phyloP scores from a whole-genome alignment of 768 basidiomycete genomes.

The Mycena pura region DNA sequence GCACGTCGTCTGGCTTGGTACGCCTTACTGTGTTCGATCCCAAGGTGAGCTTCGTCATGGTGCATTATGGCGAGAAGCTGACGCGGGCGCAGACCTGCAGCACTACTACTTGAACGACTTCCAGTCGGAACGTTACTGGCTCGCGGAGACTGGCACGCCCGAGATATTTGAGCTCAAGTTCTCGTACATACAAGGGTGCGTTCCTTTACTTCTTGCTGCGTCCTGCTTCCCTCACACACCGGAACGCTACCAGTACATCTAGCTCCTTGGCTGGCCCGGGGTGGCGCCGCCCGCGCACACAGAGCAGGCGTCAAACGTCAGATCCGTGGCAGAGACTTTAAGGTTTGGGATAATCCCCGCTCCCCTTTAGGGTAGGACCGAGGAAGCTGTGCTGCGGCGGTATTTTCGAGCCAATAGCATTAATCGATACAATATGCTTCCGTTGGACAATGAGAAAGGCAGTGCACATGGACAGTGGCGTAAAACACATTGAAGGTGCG shows the following conservation, averaged over 20 bases:
- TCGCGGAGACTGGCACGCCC: conserved; percentile 27
- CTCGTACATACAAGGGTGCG: conserved; percentile 24
- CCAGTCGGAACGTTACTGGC: conserved; percentile 32
- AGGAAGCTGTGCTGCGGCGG: background rate
- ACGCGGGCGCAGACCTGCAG: conserved; percentile 24
- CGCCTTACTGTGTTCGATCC: conserved; percentile 33
- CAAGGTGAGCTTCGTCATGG: conserved; percentile 29
- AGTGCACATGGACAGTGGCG: background rate
- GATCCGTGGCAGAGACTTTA: background rate
- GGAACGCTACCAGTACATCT: conserved; percentile 28
- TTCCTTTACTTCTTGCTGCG: background rate
- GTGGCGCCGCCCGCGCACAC: conserved; percentile 21
- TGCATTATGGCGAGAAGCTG: conserved; percentile 38
- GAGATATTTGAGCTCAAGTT: conserved; percentile 30
- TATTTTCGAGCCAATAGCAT: background rate
- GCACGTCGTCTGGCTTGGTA: conserved; percentile 35
- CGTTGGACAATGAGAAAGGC: background rate
- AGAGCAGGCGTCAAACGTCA: conserved; percentile 26
- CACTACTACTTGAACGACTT: conserved; percentile 32
- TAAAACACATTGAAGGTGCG: background rate
- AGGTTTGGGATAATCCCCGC: background rate
- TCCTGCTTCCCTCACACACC: too few species aligned
- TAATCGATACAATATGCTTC: conserved; percentile 1
- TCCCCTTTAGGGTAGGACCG: background rate
- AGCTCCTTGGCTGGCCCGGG: conserved; percentile 29